Conservation (phyloP, 768 basidiomycete species). For the Lactifluus subvellereus region DNA sequence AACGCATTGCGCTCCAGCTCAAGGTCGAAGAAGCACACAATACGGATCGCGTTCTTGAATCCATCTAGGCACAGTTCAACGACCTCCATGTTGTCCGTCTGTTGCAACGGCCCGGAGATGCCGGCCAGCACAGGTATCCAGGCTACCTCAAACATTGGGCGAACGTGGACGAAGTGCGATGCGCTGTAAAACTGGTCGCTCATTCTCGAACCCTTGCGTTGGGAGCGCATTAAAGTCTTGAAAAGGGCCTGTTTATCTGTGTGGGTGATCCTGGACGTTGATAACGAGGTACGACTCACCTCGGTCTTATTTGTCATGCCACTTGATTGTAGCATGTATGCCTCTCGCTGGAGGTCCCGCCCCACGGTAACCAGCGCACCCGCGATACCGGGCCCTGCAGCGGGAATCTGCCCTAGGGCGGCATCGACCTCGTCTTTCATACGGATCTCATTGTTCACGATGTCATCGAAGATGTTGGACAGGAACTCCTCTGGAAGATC, state of each 20-base stretch:
- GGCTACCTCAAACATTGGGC: constrained; percentile 98
- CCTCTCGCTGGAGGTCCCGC: constrained; percentile 90
- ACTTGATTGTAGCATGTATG: constrained; percentile 90
- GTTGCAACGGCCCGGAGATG: constrained; percentile 88
- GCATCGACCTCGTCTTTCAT: constrained; percentile 97
- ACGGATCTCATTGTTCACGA: constrained; percentile 85
- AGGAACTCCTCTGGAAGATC: constrained; percentile 87
- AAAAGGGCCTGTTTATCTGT: constrained; percentile 75
- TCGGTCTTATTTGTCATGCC: constrained; percentile 98
- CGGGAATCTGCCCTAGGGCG: constrained; percentile 34
- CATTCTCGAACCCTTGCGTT: constrained; percentile 72
- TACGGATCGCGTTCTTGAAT: constrained; percentile 94
- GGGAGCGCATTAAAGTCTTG: constrained; percentile 85
- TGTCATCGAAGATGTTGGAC: constrained; percentile 80
- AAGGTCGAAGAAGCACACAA: constrained; percentile 94
- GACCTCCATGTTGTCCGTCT: constrained; percentile 89
- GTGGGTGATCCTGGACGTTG: not conserved
- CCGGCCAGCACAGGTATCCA: constrained; percentile 99
- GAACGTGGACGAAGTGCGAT: constrained; percentile 92
- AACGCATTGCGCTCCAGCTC: constrained; percentile 99
- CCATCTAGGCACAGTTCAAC: constrained; percentile 92
- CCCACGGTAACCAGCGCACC: constrained; percentile 85
- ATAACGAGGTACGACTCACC: constrained; percentile 37
- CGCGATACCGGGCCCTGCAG: constrained; percentile 65
- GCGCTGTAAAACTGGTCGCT: constrained; percentile 94